Percentiles rank a stretch among this genome's conserved stretches.
Evolutionary conservation across 208 protist species (phyloP).

Genomic region (Blastocrithidia nonstop): DNA sequence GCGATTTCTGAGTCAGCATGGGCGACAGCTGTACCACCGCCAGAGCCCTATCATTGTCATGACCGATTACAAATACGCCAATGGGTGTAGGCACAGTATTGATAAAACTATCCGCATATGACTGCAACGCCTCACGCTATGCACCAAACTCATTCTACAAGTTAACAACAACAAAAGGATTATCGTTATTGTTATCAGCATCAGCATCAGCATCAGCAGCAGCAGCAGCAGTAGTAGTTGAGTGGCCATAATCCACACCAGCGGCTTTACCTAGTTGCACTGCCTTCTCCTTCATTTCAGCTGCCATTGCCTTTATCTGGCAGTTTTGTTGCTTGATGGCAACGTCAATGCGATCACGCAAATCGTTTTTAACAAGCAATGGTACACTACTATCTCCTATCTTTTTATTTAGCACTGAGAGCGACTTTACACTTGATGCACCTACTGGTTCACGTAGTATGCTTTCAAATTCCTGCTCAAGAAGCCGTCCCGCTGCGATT

Average conservation of each 20-base stretch:
- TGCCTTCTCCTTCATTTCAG: constrained; percentile 59
- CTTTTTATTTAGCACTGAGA: constrained; percentile 84
- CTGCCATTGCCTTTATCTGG: constrained; percentile 42
- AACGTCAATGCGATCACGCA: constrained; percentile 69
- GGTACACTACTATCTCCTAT: constrained; percentile 67
- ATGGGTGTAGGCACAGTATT: constrained; percentile 31
- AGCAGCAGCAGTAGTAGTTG: constrained; percentile 14
- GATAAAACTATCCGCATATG: constrained; percentile 61
- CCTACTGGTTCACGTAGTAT: constrained; percentile 14
- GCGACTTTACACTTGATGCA: constrained; percentile 59
- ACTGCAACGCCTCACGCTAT: constrained; percentile 74
- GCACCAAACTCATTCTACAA: constrained; percentile 41
- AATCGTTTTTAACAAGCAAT: constrained; percentile 53
- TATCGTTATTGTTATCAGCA: too few relatives aligned
- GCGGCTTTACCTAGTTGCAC: constrained; percentile 25
- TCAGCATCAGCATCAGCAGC: too few relatives aligned
- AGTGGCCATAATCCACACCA: constrained; percentile 23
- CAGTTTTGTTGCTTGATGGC: constrained; percentile 61
- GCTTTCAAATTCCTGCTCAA: constrained; percentile 35
- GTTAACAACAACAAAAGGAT: constrained; percentile 42
- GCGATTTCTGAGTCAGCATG: constrained; percentile 48
- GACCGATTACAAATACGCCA: constrained; percentile 60
- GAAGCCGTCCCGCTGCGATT: constrained; percentile 16
- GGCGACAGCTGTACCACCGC: constrained; percentile 51
- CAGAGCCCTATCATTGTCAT: constrained; percentile 49